phyloP scores from a whole-genome alignment of 257 asterid species.

The Salvia rosmarinus region DNA sequence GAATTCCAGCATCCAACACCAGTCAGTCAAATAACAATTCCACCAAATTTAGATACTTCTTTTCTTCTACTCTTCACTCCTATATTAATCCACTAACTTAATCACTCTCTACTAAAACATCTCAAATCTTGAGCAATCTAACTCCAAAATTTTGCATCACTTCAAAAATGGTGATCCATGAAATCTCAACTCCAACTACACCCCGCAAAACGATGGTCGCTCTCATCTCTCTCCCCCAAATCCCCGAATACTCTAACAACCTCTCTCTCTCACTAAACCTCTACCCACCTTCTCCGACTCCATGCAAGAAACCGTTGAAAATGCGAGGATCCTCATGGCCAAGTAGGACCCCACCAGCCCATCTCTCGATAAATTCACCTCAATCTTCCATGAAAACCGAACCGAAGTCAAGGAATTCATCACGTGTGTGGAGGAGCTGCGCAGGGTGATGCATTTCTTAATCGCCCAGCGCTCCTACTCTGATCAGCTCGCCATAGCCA shows the following conservation, averaged over 20 bases:
- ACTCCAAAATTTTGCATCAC: neutral
- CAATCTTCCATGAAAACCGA: constrained; percentile 53
- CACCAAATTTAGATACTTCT: constrained; percentile 19
- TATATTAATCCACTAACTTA: neutral
- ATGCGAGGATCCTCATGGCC: no score
- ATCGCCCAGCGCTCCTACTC: no score
- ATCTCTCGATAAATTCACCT: constrained; percentile 40
- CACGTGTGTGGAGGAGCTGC: constrained; percentile 47
- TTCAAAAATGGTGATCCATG: no score
- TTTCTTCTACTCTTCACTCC: neutral
- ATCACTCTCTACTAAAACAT: neutral
- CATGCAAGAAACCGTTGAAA: no score
- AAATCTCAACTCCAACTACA: constrained; percentile 37
- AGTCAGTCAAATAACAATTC: constrained; percentile 18
- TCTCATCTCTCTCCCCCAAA: constrained; percentile 38
- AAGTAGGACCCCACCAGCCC: no score
- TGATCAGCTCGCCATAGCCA: no score
- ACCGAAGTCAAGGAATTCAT: constrained; percentile 57
- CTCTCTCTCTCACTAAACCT: no score
- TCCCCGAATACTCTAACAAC: constrained; percentile 34
- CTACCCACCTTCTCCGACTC: no score
- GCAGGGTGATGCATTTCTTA: no score
- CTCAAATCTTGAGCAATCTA: neutral
- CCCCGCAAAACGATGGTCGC: constrained; percentile 39
- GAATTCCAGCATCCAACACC: neutral